Conservation (phyloP, 805 yeast species). For the Schwanniomyces pseudopolymorphus region DNA sequence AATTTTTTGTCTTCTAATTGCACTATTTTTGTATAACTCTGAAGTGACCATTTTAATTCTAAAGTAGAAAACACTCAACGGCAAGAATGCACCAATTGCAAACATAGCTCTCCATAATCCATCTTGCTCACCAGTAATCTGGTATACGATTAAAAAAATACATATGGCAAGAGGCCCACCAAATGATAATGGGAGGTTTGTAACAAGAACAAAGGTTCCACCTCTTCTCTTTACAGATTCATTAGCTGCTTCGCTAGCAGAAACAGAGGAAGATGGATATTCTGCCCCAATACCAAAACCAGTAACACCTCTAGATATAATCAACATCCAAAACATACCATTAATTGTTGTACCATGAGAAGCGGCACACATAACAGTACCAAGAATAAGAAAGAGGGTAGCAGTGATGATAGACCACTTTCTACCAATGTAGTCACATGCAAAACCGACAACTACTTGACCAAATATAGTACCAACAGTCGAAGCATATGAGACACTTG, state of each 20-base stretch:
- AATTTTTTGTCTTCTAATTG: constrained; percentile 52
- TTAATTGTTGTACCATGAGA: constrained; percentile 57
- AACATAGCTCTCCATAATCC: constrained; percentile 72
- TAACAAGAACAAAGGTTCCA: constrained; percentile 60
- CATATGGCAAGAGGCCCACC: constrained; percentile 79
- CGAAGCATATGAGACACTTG: constrained; percentile 68
- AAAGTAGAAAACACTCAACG: constrained; percentile 69
- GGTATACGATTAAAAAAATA: constrained; percentile 65
- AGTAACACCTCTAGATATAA: constrained; percentile 69
- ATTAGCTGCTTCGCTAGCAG: constrained; percentile 74
- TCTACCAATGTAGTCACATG: constrained; percentile 66
- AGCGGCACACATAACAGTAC: constrained; percentile 67
- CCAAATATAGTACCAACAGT: constrained; percentile 72
- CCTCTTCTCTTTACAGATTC: constrained; percentile 66
- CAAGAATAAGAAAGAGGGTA: constrained; percentile 59
- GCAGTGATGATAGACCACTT: constrained; percentile 70
- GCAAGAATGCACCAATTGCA: constrained; percentile 67
- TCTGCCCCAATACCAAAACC: constrained; percentile 83
- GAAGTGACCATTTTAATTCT: constrained; percentile 69
- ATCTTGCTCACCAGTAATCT: constrained; percentile 48
- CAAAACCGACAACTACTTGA: constrained; percentile 61
- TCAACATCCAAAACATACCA: constrained; percentile 78
- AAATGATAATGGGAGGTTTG: constrained; percentile 69
- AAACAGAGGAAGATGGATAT: constrained; percentile 66
- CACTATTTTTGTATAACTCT: constrained; percentile 59